Evolutionary conservation across 768 basidiomycete species (phyloP), one percentile per base, ranked within the genome.

Genomic region (Cystobasidiopsis lactophilus): DNA sequence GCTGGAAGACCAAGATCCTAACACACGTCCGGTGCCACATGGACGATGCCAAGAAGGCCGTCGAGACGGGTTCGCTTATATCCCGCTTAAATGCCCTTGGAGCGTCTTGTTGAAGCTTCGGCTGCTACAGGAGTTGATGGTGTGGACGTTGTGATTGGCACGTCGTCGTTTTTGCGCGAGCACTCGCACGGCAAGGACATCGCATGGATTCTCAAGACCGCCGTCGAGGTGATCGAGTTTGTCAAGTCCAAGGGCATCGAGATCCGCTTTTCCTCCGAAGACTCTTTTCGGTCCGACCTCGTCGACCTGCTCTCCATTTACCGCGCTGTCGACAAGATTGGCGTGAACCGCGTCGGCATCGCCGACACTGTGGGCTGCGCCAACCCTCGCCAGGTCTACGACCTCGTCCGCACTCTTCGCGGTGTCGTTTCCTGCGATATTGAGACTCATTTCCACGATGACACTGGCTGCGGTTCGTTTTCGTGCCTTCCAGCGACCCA

Each of bases 131-230:
- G 88, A 66, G 91, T 98, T 40, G 88, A 96, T 65, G 93, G 93
- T 67, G 93, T 95, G 57, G 91, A 96, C 67, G 86, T 96, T 60
- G 93, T 96, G 68, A 96, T 98, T 58, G 91, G 93, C 33, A 96
- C 93, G 9, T 95, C 89, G 10, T 95, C 89, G 39, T 98, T 93
- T 81, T 79, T 96, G 47, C 81, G 91, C 62, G 89, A 98, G 71
- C 93, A 96, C 76, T 95, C 91, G 26, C 93, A 98, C 67, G 93
- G 93, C 64, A 98, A 96, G 77, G 93, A 96, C 68, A 98, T 98
- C 85, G 72, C 85, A 43, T 98, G 93, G 72, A 98, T 98, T 72
- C 91, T 91, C 73, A 95, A 89, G 71, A 82, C 85, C 37, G 91
- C 91, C 55, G 86, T 95, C 62, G 89, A 95, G 68, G 93, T 98